These are phyloP conservation scores for Lathyrus tuberosus DNA, from an alignment of 306 rosid genomes.

Conservation along the genomic window DNA sequence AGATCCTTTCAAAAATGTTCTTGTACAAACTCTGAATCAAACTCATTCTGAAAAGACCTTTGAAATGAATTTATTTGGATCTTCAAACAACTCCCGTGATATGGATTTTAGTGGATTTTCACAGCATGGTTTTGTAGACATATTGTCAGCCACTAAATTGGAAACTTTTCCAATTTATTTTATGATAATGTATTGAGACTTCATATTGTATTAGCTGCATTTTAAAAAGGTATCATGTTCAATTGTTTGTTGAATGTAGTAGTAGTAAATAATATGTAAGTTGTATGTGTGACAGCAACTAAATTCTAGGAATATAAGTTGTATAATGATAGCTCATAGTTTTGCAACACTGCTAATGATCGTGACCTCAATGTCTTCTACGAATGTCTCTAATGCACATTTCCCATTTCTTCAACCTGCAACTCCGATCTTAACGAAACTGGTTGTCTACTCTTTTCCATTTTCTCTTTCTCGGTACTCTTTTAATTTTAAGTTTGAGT, in stretches of 20 bases:
- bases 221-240: background rate
- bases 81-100: constrained; percentile 46
- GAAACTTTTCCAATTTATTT: constrained; percentile 13
- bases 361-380: too few species aligned
- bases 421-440: too few species aligned
- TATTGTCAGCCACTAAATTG: too few species aligned
- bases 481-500: too few species aligned
- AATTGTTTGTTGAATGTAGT: constrained; percentile 29
- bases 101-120: constrained; percentile 50
- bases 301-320: too few species aligned
- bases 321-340: too few species aligned
- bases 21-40: constrained; percentile 46
- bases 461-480: too few species aligned
- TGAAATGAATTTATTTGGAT: constrained; percentile 51
- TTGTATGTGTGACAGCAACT: background rate
- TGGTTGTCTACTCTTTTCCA: too few species aligned
- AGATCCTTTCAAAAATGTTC: constrained; percentile 47
- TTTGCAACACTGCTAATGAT: too few species aligned
- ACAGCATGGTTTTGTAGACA: too few species aligned
- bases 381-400: too few species aligned
- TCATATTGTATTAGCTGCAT: background rate
- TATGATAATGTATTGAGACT: background rate
- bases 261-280: constrained; percentile 1
- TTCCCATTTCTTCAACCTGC: too few species aligned
- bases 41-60: constrained; percentile 48